Evolutionary conservation across 1,139 yeast species (phyloP), one percentile per base, ranked within the genome.

Genomic region (Lodderomyces pseudojiufengensis): DNA sequence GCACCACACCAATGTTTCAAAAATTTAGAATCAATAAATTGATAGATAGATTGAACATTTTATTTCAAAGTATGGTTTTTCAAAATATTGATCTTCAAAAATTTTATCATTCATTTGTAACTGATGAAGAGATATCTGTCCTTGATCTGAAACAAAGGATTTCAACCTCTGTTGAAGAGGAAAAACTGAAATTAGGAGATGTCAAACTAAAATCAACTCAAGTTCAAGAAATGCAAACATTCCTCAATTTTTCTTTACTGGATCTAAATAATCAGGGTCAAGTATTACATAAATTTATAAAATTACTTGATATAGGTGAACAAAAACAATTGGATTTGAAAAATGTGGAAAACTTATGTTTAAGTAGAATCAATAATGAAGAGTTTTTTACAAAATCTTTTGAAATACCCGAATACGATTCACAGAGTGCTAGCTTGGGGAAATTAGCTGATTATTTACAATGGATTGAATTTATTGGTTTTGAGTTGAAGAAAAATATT

Each of bases 211-310:
- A 60, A 2, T 39, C 41, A 2, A 37, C 37, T n/a, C 61, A 64
- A 31, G 50, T 68, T 3, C 51, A 64, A 12, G 84, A 79, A 32
- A 77, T 80, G 31, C 76, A 72, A 33, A 65, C 66, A 24, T 84
- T 84, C 48, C 50, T 82, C 20, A 66, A 67, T 29, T 81, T 69
- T 46, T 74, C 84, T 1, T 44, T 61, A 16, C 58, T 61, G 9
- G 86, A 81, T 46, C 52, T 81, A 24, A 52, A 49, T 2, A 51
- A 49, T 2, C 65, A 71, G 37, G 54, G 57, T 11, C 44, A 39
- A 1, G 38, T 51, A 1, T 51, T 75, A 11, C 54, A 58, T 13
- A 63, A 59, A 33, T 46, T 79, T 31, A 65, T 68, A 42, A 76
- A 74, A 45, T 52, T 73, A 22, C 46, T 63, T 1, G 55, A 67